These are phyloP conservation scores for Peltaster fructicola DNA, from an alignment of 2,329 filamentous ascomycete species.

Conservation along the genomic window DNA sequence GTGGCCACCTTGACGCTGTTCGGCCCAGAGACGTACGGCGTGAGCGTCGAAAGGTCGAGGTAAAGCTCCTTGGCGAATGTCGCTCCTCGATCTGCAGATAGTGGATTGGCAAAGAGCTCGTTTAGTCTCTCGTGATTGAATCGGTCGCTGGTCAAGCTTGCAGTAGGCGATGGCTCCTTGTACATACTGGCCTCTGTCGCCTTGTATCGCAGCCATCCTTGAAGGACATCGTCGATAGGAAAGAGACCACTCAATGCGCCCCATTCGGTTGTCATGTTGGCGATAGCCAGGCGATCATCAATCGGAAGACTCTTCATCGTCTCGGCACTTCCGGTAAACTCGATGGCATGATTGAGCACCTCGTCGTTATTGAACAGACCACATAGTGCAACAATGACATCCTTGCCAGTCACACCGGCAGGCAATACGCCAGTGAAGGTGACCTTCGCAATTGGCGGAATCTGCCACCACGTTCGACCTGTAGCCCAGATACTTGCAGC, in stretches of 20 bases:
- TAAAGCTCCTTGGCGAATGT: constrained; percentile 70
- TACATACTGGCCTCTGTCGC: constrained; percentile 54
- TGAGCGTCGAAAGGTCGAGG: constrained; percentile 65
- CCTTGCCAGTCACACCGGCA: constrained; percentile 72
- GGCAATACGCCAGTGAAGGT: constrained; percentile 61
- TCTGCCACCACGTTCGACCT: constrained; percentile 69
- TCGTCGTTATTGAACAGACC: constrained; percentile 74
- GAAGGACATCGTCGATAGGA: constrained; percentile 57
- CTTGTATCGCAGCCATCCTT: constrained; percentile 58
- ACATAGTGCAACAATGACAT: constrained; percentile 80
- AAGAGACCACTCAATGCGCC: constrained; percentile 59
- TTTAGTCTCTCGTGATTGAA: constrained; percentile 62
- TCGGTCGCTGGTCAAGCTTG: constrained; percentile 33
- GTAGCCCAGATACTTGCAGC: constrained; percentile 77
- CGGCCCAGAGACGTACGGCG: constrained; percentile 70
- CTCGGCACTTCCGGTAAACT: constrained; percentile 66
- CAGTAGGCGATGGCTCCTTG: constrained; percentile 28
- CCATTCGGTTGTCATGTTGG: constrained; percentile 75
- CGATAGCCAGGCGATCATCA: constrained; percentile 56
- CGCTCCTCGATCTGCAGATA: constrained; percentile 58
- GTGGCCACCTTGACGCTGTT: constrained; percentile 83
- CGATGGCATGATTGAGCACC: constrained; percentile 78
- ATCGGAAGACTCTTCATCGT: constrained; percentile 57
- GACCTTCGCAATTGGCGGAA: constrained; percentile 68
- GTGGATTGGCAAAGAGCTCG: constrained; percentile 46